Evolutionary conservation across 306 rosid species (phyloP), one percentile per base, ranked within the genome.

Genomic region (Sicyos baderoa): DNA sequence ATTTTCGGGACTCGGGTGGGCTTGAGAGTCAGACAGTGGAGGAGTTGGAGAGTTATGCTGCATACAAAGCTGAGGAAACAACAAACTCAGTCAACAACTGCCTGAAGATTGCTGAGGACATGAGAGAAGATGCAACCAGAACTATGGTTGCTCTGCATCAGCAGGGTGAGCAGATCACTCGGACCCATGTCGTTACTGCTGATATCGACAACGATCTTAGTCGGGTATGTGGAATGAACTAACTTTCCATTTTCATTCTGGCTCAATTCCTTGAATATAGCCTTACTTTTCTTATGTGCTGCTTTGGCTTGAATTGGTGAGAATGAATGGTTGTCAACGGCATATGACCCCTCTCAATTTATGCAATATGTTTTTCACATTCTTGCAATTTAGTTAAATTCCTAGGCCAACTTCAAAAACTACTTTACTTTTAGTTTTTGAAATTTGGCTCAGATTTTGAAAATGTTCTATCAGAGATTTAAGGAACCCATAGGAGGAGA

Each of bases 151-250:
- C 79, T 45, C 77, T 94, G 83, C 96, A 90, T 76, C 96, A 90
- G 25, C 99, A 94, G 81, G 95, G 99, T 15, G 96, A 94, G 61
- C 97, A 94, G 77, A 88, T 94, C 77, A 94, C 95, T 69, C 79
- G 88, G 83, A 84, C 88, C 77, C 99, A 94, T 76, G 14, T 83
- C 62, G 89, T 80, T 7, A 95, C 99, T 58, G 88, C 87, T n/a
- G 90, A 90, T 77, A 90, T 94, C 54, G 96, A 94, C 74, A 81
- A 83, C 2, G 95, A 94, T 78, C 88, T 94, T 70, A 88, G 91
- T 76, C 88, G 99, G 97, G 99, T 93, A 86, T 73, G 2, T 29
- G 21, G 48, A 42, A 21, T 8, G 17, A 48, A 67, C 1, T 48
- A 4, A 58, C 64, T 29, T 21, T 22, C 40, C 63, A 57, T 25